phyloP scores from a whole-genome alignment of 345 rosid genomes.

The Populus pruinosa region DNA sequence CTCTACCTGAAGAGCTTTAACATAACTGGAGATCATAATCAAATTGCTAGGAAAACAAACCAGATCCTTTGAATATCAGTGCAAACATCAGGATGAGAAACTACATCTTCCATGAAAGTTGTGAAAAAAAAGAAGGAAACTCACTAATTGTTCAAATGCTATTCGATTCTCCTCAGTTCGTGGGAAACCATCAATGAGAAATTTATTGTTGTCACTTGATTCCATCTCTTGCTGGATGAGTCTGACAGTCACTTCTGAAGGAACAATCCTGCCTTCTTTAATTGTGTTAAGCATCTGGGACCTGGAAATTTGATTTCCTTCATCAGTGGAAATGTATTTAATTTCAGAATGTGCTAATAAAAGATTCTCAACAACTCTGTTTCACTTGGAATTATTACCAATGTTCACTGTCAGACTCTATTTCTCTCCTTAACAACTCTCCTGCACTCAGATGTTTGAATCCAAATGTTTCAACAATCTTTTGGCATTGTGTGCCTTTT shows the following conservation, averaged over 20 bases:
- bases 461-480: constrained; percentile 29
- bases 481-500: constrained; percentile 34
- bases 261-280: constrained; percentile 28
- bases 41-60: background rate
- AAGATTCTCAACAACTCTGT: background rate
- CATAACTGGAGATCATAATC: background rate
- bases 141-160: constrained; percentile 27
- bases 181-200: constrained; percentile 35
- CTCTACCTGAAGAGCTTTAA: background rate
- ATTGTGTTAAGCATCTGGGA: constrained; percentile 24
- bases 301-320: constrained; percentile 9
- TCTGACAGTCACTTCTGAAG: constrained; percentile 33
- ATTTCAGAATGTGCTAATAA: background rate
- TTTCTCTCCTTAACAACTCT: constrained; percentile 28
- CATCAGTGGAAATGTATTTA: background rate
- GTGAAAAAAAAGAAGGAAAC: background rate
- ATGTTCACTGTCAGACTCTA: constrained; percentile 20
- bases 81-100: background rate
- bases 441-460: constrained; percentile 32
- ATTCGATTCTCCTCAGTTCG: constrained; percentile 26
- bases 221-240: constrained; percentile 25
- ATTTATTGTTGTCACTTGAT: constrained; percentile 16
- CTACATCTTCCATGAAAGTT: background rate
- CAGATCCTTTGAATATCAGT: background rate
- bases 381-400: constrained; percentile 9